Percentiles rank a stretch among this genome's conserved stretches.
These are phyloP conservation scores for Decorospora gaudefroyi DNA, from an alignment of 2,329 filamentous ascomycete species.

Conservation along the genomic window DNA sequence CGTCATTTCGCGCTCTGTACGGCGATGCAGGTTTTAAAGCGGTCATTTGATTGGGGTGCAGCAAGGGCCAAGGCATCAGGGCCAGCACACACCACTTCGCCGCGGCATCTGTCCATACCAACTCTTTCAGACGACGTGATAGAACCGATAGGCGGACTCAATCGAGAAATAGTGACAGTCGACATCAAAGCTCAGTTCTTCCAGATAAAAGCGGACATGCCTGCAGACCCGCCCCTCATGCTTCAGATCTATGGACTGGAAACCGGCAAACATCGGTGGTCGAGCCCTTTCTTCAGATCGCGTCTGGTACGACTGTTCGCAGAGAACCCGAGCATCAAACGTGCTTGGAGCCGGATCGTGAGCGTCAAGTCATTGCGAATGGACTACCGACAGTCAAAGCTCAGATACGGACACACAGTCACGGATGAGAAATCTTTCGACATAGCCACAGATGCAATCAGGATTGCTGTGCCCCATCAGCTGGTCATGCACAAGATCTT, in stretches of 20 bases:
- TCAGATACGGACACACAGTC: constrained; percentile 65
- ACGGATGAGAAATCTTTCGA: constrained; percentile 83
- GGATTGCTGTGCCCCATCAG: constrained; percentile 87
- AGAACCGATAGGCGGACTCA: constrained; percentile 33
- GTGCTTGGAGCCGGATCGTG: constrained; percentile 83
- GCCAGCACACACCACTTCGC: constrained; percentile 18
- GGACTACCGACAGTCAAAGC: constrained; percentile 76
- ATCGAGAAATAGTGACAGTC: constrained; percentile 72
- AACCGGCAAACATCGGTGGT: constrained; percentile 83
- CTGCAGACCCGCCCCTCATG: constrained; percentile 88
- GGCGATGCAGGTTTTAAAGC: constrained; percentile 70
- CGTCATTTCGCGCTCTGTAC: constrained; percentile 89
- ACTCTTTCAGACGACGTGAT: constrained; percentile 39
- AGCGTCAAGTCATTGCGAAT: constrained; percentile 80
- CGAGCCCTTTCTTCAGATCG: constrained; percentile 76
- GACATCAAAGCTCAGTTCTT: constrained; percentile 81
- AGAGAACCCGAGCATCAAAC: constrained; percentile 79
- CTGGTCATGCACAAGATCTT: constrained; percentile 86
- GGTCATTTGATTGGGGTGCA: constrained; percentile 47
- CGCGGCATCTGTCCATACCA: constrained; percentile 40
- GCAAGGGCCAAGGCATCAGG: constrained; percentile 16
- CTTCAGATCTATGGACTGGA: constrained; percentile 83
- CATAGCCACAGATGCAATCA: constrained; percentile 80
- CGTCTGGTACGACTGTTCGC: constrained; percentile 84
- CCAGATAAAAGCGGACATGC: constrained; percentile 87